These are phyloP conservation scores for Endotrypanum monterogeii DNA, from an alignment of 208 protist species.

Conservation along the genomic window DNA sequence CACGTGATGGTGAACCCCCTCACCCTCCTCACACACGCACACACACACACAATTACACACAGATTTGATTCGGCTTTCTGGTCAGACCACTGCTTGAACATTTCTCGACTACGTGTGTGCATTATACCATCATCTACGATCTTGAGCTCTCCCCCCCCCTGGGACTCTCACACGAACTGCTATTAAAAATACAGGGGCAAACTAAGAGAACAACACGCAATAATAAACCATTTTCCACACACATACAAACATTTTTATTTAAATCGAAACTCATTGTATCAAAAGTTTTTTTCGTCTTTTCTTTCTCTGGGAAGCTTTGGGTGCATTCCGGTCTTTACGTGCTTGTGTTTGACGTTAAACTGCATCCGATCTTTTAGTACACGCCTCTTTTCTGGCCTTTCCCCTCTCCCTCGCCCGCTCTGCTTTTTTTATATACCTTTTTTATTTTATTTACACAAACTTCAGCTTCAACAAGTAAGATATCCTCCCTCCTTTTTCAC, in stretches of 20 bases:
- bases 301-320: not conserved
- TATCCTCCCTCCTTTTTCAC: too few relatives aligned
- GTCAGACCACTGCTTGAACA: not conserved
- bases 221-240: not conserved
- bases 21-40: not conserved
- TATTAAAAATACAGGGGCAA: too few relatives aligned
- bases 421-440: too few relatives aligned
- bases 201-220: not conserved
- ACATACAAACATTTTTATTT: not conserved
- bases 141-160: not conserved
- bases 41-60: too few relatives aligned
- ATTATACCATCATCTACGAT: not conserved
- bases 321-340: not conserved
- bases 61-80: not conserved
- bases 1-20: not conserved
- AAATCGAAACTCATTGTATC: not conserved
- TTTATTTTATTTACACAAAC: too few relatives aligned
- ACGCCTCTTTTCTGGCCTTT: not conserved
- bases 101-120: not conserved
- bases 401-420: not conserved
- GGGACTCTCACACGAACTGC: not conserved
- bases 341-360: not conserved
- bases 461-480: too few relatives aligned
- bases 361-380: not conserved
- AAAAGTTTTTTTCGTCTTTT: not conserved